Evolutionary conservation across 1,284 basidiomycete genomes (phyloP).

Genomic region (Fomitiporia mediterranea): DNA sequence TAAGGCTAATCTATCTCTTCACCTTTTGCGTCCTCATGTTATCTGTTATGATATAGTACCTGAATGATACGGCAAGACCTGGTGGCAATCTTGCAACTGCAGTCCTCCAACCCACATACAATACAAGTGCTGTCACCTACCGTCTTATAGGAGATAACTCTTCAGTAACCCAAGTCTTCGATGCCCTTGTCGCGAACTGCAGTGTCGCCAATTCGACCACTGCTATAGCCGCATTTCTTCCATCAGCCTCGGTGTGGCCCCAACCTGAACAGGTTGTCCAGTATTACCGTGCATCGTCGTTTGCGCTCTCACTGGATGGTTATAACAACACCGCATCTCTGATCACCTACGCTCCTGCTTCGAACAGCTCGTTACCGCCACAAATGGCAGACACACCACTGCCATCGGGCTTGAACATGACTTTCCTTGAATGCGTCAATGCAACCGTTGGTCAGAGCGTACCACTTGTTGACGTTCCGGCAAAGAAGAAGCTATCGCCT

Average conservation of each 20-base stretch:
- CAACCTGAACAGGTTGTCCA: slow-evolving; percentile 28
- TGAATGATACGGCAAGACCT: slow-evolving; percentile 21
- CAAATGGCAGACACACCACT: slow-evolving; percentile 21
- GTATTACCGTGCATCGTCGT: slow-evolving; percentile 28
- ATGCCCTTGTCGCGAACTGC: slow-evolving; percentile 24
- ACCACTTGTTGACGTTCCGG: slow-evolving; percentile 20
- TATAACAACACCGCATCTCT: slow-evolving; percentile 27
- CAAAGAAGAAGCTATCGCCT: background rate
- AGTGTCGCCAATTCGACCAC: slow-evolving; percentile 21
- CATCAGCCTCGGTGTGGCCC: slow-evolving; percentile 11
- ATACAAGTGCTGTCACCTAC: slow-evolving; percentile 23
- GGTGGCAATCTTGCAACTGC: slow-evolving; percentile 23
- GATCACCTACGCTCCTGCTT: slow-evolving; percentile 17
- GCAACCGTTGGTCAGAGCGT: slow-evolving; percentile 21
- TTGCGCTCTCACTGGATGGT: slow-evolving; percentile 25
- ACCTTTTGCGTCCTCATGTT: background rate
- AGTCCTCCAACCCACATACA: slow-evolving; percentile 14
- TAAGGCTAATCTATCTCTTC: slow-evolving; percentile 2
- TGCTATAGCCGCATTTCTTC: slow-evolving; percentile 10
- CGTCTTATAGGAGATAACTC: slow-evolving; percentile 25
- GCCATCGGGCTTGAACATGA: slow-evolving; percentile 19
- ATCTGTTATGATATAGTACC: slow-evolving; percentile 22
- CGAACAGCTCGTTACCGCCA: slow-evolving; percentile 13
- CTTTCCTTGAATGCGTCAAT: slow-evolving; percentile 24
- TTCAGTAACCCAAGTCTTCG: slow-evolving; percentile 24